Evolutionary conservation across 352 stramenopile species (phyloP).

Genomic region (Pythium guiyangense): DNA sequence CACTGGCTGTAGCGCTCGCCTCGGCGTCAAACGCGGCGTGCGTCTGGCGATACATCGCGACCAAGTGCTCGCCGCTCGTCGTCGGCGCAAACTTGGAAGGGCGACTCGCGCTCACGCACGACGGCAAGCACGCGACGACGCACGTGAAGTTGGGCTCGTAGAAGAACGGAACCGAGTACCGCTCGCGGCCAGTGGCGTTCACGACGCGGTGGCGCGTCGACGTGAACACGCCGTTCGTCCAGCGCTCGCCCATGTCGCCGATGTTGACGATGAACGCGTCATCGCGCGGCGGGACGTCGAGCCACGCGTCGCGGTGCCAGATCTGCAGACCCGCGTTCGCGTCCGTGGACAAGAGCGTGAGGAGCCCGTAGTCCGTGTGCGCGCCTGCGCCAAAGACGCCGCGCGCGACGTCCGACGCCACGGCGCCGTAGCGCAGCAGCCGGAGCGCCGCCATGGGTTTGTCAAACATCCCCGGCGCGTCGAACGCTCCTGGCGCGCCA

Average conservation of each 20-base stretch:
- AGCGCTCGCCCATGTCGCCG: conserved; percentile 70
- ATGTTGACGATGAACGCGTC: conserved; percentile 73
- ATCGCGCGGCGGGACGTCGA: conserved; percentile 47
- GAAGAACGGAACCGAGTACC: conserved; percentile 77
- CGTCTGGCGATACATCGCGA: conserved; percentile 73
- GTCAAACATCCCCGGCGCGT: conserved; percentile 53
- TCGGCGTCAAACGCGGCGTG: conserved; percentile 44
- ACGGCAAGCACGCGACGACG: conserved; percentile 54
- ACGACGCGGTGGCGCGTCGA: conserved; percentile 67
- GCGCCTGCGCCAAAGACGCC: conserved; percentile 75
- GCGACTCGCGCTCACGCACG: conserved; percentile 40
- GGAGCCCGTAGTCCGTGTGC: conserved; percentile 70
- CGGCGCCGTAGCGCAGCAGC: conserved; percentile 69
- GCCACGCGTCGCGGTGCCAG: conserved; percentile 41
- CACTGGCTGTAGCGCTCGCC: not conserved
- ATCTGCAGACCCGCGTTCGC: conserved; percentile 56
- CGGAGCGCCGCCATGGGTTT: conserved; percentile 76
- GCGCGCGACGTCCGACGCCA: conserved; percentile 49
- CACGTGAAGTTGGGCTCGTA: conserved; percentile 75
- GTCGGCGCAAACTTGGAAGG: conserved; percentile 55
- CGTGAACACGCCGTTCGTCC: conserved; percentile 64
- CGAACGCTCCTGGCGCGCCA: conserved; percentile 41
- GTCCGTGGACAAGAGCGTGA: conserved; percentile 68
- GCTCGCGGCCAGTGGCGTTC: conserved; percentile 49
- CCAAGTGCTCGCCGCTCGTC: conserved; percentile 70